Conservation (phyloP, 2,329 filamentous ascomycete species). For the Colletotrichum sp. region DNA sequence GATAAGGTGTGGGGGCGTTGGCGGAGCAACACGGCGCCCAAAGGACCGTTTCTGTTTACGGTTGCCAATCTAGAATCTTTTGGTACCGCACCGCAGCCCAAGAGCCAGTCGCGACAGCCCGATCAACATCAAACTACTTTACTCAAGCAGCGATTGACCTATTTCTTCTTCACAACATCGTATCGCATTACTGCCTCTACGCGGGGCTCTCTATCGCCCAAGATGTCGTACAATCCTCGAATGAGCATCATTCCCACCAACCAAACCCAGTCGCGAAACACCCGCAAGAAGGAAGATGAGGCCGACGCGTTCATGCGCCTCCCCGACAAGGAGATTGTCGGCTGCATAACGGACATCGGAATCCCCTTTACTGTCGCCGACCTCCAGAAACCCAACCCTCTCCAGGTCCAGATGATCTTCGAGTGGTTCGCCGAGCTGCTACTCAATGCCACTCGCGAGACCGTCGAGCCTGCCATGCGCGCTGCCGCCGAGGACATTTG, state of each 20-base stretch:
- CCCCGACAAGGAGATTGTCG: slow-evolving; percentile 82
- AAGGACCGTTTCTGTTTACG: slow-evolving; percentile 2
- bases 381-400: slow-evolving; percentile 90
- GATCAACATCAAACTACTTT: background rate
- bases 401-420: slow-evolving; percentile 96
- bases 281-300: slow-evolving; percentile 64
- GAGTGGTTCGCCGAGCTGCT: slow-evolving; percentile 96
- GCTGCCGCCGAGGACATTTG: slow-evolving; percentile 88
- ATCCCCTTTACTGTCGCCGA: slow-evolving; percentile 87
- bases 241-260: slow-evolving; percentile 64
- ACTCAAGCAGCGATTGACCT: background rate
- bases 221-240: slow-evolving; percentile 63
- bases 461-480: slow-evolving; percentile 93
- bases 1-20: background rate
- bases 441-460: slow-evolving; percentile 91
- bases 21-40: slow-evolving; percentile 10
- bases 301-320: slow-evolving; percentile 65
- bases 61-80: background rate
- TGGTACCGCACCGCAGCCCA: background rate
- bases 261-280: slow-evolving; percentile 50
- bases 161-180: background rate
- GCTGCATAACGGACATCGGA: slow-evolving; percentile 96
- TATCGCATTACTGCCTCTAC: background rate
- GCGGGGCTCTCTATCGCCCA: slow-evolving; percentile 20
- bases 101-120: background rate